Percentiles rank a stretch among this genome's conserved stretches.
Evolutionary conservation across 2,329 filamentous ascomycete genomes (phyloP).

Genomic region (Curvularia lunata): DNA sequence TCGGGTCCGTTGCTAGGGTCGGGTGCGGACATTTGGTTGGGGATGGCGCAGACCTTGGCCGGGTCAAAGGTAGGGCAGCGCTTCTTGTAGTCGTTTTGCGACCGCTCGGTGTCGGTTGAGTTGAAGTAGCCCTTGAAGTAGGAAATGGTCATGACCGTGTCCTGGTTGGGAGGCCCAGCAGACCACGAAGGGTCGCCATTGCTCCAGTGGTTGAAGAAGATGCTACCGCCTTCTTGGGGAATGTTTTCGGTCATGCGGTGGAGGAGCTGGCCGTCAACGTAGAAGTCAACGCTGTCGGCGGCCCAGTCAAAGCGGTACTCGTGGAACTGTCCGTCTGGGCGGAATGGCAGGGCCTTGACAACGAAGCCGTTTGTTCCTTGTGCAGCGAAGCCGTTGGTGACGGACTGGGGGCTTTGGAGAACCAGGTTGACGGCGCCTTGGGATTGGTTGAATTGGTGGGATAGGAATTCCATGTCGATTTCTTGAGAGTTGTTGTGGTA

Average conservation of each 20-base stretch:
- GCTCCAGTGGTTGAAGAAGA: constrained; percentile 78
- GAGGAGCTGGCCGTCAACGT: constrained; percentile 67
- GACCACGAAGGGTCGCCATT: constrained; percentile 77
- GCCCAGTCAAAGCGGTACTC: constrained; percentile 83
- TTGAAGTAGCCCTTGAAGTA: constrained; percentile 85
- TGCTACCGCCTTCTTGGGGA: constrained; percentile 66
- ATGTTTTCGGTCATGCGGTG: constrained; percentile 63
- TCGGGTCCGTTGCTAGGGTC: constrained; percentile 33
- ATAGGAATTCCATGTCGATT: constrained; percentile 82
- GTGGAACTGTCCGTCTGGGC: constrained; percentile 70
- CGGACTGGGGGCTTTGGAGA: constrained; percentile 70
- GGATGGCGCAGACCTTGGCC: constrained; percentile 44
- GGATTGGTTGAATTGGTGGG: constrained; percentile 65
- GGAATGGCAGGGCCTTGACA: constrained; percentile 66
- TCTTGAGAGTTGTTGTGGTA: constrained; percentile 81
- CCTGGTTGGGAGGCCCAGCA: constrained; percentile 68
- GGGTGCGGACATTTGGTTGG: constrained; percentile 39
- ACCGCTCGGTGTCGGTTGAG: constrained; percentile 57
- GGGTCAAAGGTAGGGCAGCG: constrained; percentile 41
- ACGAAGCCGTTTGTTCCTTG: constrained; percentile 64
- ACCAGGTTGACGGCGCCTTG: constrained; percentile 73
- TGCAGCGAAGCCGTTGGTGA: constrained; percentile 67
- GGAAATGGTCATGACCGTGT: constrained; percentile 68
- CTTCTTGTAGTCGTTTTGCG: constrained; percentile 39
- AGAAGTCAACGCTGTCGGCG: constrained; percentile 68